A percentile compares a stretch with the other conserved stretches of the same genome.
Conservation (phyloP, 148 eudicot genomes). For the Rheum nobile region DNA sequence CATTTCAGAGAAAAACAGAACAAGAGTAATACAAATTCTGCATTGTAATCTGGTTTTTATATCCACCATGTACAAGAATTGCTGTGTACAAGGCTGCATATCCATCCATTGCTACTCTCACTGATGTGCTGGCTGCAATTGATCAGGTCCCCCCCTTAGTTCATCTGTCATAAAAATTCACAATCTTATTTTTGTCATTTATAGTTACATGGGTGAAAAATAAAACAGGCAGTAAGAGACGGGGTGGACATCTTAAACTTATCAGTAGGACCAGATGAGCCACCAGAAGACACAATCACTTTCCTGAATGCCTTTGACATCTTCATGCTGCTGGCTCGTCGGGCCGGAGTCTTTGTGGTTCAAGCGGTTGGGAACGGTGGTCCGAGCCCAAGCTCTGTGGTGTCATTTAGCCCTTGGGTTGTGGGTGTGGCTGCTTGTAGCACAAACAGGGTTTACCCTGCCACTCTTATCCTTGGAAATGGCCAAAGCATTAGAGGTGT, state of each 20-base stretch:
- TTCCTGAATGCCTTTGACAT: conserved; percentile 71
- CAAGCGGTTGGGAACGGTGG: conserved; percentile 92
- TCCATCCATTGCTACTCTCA: conserved; percentile 65
- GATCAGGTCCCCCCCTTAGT: no score
- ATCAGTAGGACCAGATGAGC: conserved; percentile 86
- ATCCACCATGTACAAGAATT: conserved; percentile 30
- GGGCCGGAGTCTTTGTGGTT: conserved; percentile 79
- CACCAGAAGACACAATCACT: conserved; percentile 66
- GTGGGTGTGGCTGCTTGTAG: conserved; percentile 62
- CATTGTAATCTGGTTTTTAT: neutral
- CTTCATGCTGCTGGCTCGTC: conserved; percentile 59
- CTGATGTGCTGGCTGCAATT: conserved; percentile 85
- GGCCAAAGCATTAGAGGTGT: conserved; percentile 51
- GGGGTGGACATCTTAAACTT: conserved; percentile 74
- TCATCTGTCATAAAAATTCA: conserved; percentile 17
- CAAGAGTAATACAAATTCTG: neutral
- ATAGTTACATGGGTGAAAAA: neutral
- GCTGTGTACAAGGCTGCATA: conserved; percentile 93
- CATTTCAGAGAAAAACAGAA: neutral
- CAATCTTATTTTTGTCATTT: neutral
- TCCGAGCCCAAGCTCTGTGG: conserved; percentile 46
- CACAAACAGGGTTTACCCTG: conserved; percentile 61
- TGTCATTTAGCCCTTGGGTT: conserved; percentile 92
- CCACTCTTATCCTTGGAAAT: conserved; percentile 58
- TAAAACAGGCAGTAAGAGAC: conserved; percentile 63